Evolutionary conservation across 352 stramenopile species (phyloP).

Genomic region (Thalassiosira oceanica): DNA sequence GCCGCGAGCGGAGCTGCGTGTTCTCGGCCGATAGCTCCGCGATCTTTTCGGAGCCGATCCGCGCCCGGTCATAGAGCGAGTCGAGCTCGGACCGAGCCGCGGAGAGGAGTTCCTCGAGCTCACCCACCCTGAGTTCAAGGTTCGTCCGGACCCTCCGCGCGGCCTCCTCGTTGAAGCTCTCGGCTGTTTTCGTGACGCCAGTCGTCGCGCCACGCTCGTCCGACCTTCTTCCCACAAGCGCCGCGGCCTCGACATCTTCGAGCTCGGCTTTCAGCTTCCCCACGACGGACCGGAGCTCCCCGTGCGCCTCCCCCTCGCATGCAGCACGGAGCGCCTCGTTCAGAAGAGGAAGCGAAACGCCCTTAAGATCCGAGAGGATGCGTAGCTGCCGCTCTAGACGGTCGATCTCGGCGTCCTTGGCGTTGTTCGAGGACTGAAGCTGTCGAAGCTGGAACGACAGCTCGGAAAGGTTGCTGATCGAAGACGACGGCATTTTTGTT

Average conservation of each 20-base stretch:
- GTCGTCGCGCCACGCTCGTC: constrained; percentile 2
- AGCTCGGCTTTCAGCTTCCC: constrained; percentile 56
- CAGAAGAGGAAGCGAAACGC: constrained; percentile 58
- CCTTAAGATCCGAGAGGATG: constrained; percentile 69
- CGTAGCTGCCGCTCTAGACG: constrained; percentile 70
- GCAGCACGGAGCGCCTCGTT: constrained; percentile 53
- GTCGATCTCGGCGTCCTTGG: constrained; percentile 59
- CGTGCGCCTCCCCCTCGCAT: constrained; percentile 64
- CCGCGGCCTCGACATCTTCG: constrained; percentile 24
- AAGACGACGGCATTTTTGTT: too few species aligned
- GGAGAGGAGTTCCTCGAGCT: constrained; percentile 73
- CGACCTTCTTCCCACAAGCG: not conserved
- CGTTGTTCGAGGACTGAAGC: constrained; percentile 64
- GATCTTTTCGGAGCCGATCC: constrained; percentile 30
- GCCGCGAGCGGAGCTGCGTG: constrained; percentile 28
- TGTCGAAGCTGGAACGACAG: constrained; percentile 72
- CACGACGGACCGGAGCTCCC: constrained; percentile 58
- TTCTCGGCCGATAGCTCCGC: constrained; percentile 24
- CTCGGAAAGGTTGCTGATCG: constrained; percentile 57
- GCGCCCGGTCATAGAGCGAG: constrained; percentile 25
- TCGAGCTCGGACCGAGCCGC: constrained; percentile 30
- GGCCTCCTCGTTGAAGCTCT: constrained; percentile 24
- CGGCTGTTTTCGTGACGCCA: constrained; percentile 2
- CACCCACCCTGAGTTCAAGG: constrained; percentile 69
- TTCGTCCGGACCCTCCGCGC: constrained; percentile 40